Evolutionary conservation across 108 stramenopile genomes (phyloP).

Genomic region (Cyclotella kingstonii): DNA sequence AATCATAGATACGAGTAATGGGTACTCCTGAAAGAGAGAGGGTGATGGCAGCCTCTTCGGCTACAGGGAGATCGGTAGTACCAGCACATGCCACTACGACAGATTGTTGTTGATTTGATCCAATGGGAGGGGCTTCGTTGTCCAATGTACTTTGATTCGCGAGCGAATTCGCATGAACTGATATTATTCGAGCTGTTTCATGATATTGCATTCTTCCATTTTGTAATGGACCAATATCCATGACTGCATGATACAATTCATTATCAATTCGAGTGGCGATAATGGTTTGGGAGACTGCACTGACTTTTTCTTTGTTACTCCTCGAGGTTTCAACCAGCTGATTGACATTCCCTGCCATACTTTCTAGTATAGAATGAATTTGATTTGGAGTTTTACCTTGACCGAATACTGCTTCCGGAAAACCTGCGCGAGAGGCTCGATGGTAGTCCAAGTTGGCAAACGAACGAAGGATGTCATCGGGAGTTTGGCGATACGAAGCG

Average conservation of each 20-base stretch:
- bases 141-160: constrained; percentile 4
- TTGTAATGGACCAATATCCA: constrained; percentile 42
- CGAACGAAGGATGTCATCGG: constrained; percentile 53
- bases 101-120: constrained; percentile 1
- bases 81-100: constrained; percentile 89
- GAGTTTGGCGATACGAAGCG: constrained; percentile 1
- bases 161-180: constrained; percentile 59
- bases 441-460: constrained; percentile 85
- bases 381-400: constrained; percentile 77
- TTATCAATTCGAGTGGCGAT: constrained; percentile 64
- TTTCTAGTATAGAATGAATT: constrained; percentile 75
- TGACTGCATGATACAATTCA: constrained; percentile 24
- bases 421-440: constrained; percentile 67
- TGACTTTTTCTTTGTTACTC: constrained; percentile 11
- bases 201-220: constrained; percentile 68
- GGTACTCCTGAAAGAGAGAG: constrained; percentile 64
- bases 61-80: constrained; percentile 86
- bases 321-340: constrained; percentile 24
- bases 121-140: neutral
- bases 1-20: constrained; percentile 85
- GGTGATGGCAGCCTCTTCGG: constrained; percentile 87
- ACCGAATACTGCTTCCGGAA: constrained; percentile 86
- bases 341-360: constrained; percentile 79
- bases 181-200: constrained; percentile 61
- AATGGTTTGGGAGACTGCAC: constrained; percentile 44